phyloP scores from a whole-genome alignment of 495 filamentous ascomycete species.

The Penicillium longicatenatum region DNA sequence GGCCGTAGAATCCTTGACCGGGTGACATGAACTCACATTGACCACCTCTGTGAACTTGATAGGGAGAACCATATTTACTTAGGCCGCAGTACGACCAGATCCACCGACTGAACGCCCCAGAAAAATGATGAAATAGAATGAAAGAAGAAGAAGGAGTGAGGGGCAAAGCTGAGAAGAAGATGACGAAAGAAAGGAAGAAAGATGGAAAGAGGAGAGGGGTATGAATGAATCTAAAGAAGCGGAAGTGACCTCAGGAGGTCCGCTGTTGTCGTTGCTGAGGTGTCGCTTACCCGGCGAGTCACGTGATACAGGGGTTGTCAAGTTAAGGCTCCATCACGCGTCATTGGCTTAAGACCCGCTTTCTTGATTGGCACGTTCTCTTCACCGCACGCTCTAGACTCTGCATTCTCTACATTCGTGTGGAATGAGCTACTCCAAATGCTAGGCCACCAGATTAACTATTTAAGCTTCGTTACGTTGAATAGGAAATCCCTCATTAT shows the following conservation, averaged over 20 bases:
- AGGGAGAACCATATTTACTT: slow-evolving; percentile 73
- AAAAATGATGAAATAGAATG: slow-evolving; percentile 30
- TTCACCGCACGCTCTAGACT: not conserved
- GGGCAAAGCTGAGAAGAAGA: slow-evolving; percentile 13
- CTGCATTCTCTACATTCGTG: not conserved
- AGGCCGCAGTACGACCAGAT: slow-evolving; percentile 53
- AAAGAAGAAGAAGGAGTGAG: slow-evolving; percentile 20
- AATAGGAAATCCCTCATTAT: too few species aligned
- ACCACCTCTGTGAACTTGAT: slow-evolving; percentile 96
- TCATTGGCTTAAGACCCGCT: not conserved
- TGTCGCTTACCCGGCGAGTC: slow-evolving; percentile 46
- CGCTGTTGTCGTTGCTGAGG: slow-evolving; percentile 48
- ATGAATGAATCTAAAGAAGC: slow-evolving; percentile 27
- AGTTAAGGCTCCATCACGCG: not conserved
- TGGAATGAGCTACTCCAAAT: too few species aligned
- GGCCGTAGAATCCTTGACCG: not conserved
- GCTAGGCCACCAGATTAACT: too few species aligned
- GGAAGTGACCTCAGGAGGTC: slow-evolving; percentile 51
- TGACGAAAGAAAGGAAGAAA: slow-evolving; percentile 14
- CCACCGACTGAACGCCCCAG: slow-evolving; percentile 50
- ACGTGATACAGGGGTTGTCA: slow-evolving; percentile 31
- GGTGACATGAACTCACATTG: slow-evolving; percentile 60
- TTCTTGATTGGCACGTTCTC: not conserved
- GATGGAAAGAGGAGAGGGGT: slow-evolving; percentile 20
- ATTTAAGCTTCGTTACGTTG: too few species aligned